A percentile compares a stretch with the other conserved stretches of the same genome.
These are phyloP conservation scores for Gossypium stocksii DNA, from an alignment of 345 rosid species.

Conservation along the genomic window DNA sequence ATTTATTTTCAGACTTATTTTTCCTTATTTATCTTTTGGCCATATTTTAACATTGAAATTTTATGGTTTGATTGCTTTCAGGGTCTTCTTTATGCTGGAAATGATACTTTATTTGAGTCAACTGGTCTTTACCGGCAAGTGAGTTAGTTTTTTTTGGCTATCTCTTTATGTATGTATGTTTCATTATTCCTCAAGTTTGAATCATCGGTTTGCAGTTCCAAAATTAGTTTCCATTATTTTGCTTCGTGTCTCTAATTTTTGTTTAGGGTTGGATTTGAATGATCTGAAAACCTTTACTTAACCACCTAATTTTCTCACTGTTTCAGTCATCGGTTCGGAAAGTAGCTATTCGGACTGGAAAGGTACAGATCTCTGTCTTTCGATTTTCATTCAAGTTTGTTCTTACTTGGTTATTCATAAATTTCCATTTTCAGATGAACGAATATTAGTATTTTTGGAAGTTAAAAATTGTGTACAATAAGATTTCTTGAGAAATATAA, in stretches of 20 bases:
- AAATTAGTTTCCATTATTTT: neutral
- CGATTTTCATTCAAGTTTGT: neutral
- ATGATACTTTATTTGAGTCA: conserved; percentile 73
- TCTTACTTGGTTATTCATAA: neutral
- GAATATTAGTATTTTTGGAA: neutral
- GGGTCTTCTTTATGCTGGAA: conserved; percentile 83
- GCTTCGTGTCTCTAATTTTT: conserved; percentile 1
- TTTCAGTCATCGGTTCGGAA: conserved; percentile 84
- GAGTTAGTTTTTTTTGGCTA: neutral
- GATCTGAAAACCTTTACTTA: conserved; percentile 1
- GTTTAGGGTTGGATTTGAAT: neutral
- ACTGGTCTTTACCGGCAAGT: conserved; percentile 67
- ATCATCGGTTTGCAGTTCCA: neutral
- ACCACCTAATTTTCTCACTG: neutral
- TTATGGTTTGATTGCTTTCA: conserved; percentile 25
- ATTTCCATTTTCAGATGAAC: neutral
- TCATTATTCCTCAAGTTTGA: neutral
- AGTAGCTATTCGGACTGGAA: conserved; percentile 69
- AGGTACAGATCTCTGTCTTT: conserved; percentile 43
- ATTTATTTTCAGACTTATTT: neutral
- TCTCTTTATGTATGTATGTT: neutral
- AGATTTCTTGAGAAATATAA: neutral
- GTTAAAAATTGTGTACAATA: neutral
- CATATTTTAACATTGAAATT: neutral
- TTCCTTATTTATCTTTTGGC: neutral